Percentiles rank a stretch among this genome's conserved stretches.
phyloP scores from a whole-genome alignment of 495 filamentous ascomycete species.

The Monascus purpureus region DNA sequence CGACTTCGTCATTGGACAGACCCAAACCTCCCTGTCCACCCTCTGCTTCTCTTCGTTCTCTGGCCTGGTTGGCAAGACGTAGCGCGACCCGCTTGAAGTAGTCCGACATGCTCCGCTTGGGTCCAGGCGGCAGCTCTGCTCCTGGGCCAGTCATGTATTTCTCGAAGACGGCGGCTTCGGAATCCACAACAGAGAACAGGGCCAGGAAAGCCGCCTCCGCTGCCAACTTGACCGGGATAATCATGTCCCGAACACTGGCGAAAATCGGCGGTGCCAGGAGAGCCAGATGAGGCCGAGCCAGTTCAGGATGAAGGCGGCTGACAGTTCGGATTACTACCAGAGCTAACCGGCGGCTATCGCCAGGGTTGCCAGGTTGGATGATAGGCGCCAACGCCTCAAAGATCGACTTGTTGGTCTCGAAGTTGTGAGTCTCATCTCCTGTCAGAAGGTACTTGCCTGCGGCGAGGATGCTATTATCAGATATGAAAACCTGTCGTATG shows the following conservation, averaged over 20 bases:
- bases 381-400: slow-evolving; percentile 61
- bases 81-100: slow-evolving; percentile 92
- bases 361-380: slow-evolving; percentile 60
- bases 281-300: slow-evolving; percentile 64
- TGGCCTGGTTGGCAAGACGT: slow-evolving; percentile 64
- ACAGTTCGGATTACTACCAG: slow-evolving; percentile 85
- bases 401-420: slow-evolving; percentile 59
- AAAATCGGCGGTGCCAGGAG: slow-evolving; percentile 75
- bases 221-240: slow-evolving; percentile 94
- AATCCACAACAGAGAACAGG: slow-evolving; percentile 84
- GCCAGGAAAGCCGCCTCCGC: slow-evolving; percentile 89
- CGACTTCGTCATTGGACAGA: slow-evolving; percentile 71
- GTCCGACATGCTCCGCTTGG: slow-evolving; percentile 85
- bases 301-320: slow-evolving; percentile 56
- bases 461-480: slow-evolving; percentile 82
- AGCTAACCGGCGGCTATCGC: slow-evolving; percentile 73
- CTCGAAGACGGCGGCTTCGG: slow-evolving; percentile 77
- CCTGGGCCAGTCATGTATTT: slow-evolving; percentile 64
- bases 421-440: slow-evolving; percentile 30
- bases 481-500: slow-evolving; percentile 50
- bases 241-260: slow-evolving; percentile 72
- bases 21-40: slow-evolving; percentile 78
- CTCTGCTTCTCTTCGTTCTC: slow-evolving; percentile 80
- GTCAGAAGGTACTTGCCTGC: slow-evolving; percentile 88
- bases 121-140: slow-evolving; percentile 45